Conservation (phyloP, 2,329 filamentous ascomycete species). For the Calonectria pauciramosa region DNA sequence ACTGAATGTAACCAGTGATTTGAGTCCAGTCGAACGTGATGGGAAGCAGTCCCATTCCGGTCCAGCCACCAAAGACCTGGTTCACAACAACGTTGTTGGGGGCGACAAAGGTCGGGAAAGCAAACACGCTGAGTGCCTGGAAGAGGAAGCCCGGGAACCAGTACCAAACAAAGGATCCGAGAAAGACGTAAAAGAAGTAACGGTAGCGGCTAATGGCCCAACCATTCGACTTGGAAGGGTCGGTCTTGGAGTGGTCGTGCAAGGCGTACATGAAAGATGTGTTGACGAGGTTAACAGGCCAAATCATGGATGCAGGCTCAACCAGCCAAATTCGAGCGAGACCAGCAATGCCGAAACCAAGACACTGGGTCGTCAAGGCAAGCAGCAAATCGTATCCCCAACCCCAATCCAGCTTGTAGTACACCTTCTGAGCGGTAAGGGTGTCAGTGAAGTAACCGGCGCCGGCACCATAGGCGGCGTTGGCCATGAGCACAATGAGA, state of each 20-base stretch:
- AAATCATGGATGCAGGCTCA: conserved; percentile 19
- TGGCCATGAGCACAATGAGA: conserved; percentile 29
- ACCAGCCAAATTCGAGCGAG: conserved; percentile 58
- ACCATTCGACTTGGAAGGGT: conserved; percentile 9
- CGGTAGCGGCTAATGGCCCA: conserved; percentile 26
- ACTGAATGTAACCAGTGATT: conserved; percentile 67
- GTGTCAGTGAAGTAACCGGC: neutral
- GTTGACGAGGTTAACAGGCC: conserved; percentile 14
- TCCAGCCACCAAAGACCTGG: conserved; percentile 67
- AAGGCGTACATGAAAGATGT: conserved; percentile 25
- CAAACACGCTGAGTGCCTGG: conserved; percentile 31
- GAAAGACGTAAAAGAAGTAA: conserved; percentile 59
- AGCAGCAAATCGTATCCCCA: conserved; percentile 22
- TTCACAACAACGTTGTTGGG: conserved; percentile 66
- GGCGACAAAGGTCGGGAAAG: conserved; percentile 57
- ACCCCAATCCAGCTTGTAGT: neutral
- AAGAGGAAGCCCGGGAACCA: conserved; percentile 57
- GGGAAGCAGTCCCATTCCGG: conserved; percentile 65
- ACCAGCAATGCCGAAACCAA: conserved; percentile 64
- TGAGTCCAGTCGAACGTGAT: conserved; percentile 62
- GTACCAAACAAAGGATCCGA: conserved; percentile 52
- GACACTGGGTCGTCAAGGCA: conserved; percentile 52
- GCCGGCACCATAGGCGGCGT: neutral
- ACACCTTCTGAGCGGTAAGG: neutral
- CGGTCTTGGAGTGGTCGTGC: conserved; percentile 16